phyloP scores from a whole-genome alignment of 768 basidiomycete genomes.

The Kondoa malvinella region DNA sequence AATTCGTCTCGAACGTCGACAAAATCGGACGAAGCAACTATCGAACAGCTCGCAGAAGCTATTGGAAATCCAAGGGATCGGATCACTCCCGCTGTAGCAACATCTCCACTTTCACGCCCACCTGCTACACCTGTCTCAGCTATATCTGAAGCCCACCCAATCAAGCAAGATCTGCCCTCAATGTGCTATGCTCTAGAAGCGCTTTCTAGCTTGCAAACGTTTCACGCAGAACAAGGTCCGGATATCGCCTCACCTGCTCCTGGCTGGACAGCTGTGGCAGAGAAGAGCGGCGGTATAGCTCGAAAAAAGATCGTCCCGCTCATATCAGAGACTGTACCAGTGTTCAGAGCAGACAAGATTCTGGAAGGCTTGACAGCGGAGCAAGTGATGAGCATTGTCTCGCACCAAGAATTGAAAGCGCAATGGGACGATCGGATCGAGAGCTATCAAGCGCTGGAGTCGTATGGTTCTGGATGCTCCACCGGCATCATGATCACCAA shows the following conservation, averaged over 20 bases:
- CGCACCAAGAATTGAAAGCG: constrained; percentile 52
- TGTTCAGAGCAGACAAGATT: constrained; percentile 75
- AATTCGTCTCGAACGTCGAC: constrained; percentile 2
- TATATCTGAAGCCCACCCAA: background rate
- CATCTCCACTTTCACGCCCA: background rate
- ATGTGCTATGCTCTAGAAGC: constrained; percentile 71
- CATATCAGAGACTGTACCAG: constrained; percentile 61
- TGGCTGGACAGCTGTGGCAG: constrained; percentile 61
- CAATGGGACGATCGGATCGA: constrained; percentile 78
- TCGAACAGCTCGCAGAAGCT: constrained; percentile 27
- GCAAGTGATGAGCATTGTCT: constrained; percentile 60
- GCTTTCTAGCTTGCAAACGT: constrained; percentile 57
- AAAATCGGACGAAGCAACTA: background rate
- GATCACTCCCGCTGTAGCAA: background rate
- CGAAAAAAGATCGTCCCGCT: constrained; percentile 58
- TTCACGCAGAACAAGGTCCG: constrained; percentile 40
- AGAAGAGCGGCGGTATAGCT: constrained; percentile 49
- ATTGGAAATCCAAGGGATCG: constrained; percentile 23
- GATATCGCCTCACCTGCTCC: constrained; percentile 37
- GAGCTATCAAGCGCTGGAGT: constrained; percentile 50
- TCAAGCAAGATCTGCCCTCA: constrained; percentile 33
- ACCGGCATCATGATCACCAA: constrained; percentile 50
- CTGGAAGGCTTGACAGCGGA: constrained; percentile 87
- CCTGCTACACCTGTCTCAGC: constrained; percentile 20
- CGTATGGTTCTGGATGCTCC: constrained; percentile 55